Evolutionary conservation across 2,329 filamentous ascomycete genomes (phyloP).

Genomic region (Nothophoma quercina): DNA sequence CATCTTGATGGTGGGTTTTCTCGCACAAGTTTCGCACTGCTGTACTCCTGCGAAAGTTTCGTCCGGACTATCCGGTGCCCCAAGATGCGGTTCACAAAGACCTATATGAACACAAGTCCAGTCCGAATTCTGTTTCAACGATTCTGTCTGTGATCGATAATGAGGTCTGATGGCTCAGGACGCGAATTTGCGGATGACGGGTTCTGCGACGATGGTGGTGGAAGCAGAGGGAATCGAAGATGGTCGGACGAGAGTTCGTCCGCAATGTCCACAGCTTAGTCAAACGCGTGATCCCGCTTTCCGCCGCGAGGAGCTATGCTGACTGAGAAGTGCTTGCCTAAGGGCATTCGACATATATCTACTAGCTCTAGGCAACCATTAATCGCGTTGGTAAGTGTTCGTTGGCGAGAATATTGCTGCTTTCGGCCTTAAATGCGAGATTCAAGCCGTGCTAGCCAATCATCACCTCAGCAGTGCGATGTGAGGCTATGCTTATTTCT

Average conservation of each 20-base stretch:
- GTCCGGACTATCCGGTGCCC: conserved; percentile 24
- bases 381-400: conserved; percentile 4
- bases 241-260: conserved; percentile 17
- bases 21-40: conserved; percentile 7
- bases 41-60: conserved; percentile 26
- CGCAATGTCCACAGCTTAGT: conserved; percentile 15
- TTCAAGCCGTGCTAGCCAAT: conserved; percentile 6
- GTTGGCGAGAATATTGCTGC: conserved; percentile 8
- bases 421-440: conserved; percentile 9
- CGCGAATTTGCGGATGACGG: background rate
- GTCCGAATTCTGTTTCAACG: background rate
- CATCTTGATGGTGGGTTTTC: conserved; percentile 34
- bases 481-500: conserved; percentile 13
- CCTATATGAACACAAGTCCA: conserved; percentile 8
- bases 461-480: background rate
- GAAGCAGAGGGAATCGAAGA: conserved; percentile 15
- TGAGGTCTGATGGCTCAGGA: background rate
- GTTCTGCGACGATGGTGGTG: conserved; percentile 9
- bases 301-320: conserved; percentile 1
- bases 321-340: conserved; percentile 12
- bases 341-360: conserved; percentile 11
- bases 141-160: conserved; percentile 1
- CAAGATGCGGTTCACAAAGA: background rate
- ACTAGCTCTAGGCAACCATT: conserved; percentile 5
- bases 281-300: background rate